Base-by-base conservation (phyloP, 805 yeast species). In the Cyberlindnera mrakii region DNA sequence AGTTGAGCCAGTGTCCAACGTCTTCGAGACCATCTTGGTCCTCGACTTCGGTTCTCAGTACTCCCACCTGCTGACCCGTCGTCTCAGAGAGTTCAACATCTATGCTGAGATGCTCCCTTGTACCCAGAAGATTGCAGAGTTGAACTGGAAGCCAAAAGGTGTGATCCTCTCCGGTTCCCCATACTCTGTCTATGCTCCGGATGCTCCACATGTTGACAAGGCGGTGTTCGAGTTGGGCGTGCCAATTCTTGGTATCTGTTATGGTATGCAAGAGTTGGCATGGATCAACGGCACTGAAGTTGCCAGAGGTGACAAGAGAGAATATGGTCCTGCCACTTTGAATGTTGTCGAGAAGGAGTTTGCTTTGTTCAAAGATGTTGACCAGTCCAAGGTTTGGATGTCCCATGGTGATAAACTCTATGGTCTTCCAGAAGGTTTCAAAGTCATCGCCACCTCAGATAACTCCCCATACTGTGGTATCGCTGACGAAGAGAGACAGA, bases 71-170 rank as follows among this genome's bases (percentile, higher is more conserved):
- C 89, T 93, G 65, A 90, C 97, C 48, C 85, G 99, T 71, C 86
- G 99, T 71, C 77, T 93, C 57, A 87, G 99, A 76, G 99, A 93
- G 68, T 86, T 90, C 75, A 89, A 93, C 66, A 91, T 93, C 54
- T 93, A 93, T 67, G 98, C 99, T 54, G 99, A 93, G 72, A 93
- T 93, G 99, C 78, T 93, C 52, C 99, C 99, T 55, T 93, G 99
- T 71, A 93, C 99, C 42, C 99, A 95, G 71, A 93, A 93, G 74
- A 91, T 93, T 62, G 64, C 83, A 43, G 97, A 91, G 54, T 77
- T 93, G 57, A 68, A 81, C 47, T 93, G 96, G 95, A 90, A 80
- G 64, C 99, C 99, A 55, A 86, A 82, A 65, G 99, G 99, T 71
- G 82, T 93, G 46, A 93, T 93, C 60, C 72, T 93, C 50, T 89